These are phyloP conservation scores for Plantago coronopus DNA, from an alignment of 305 asterid genomes.

Conservation along the genomic window DNA sequence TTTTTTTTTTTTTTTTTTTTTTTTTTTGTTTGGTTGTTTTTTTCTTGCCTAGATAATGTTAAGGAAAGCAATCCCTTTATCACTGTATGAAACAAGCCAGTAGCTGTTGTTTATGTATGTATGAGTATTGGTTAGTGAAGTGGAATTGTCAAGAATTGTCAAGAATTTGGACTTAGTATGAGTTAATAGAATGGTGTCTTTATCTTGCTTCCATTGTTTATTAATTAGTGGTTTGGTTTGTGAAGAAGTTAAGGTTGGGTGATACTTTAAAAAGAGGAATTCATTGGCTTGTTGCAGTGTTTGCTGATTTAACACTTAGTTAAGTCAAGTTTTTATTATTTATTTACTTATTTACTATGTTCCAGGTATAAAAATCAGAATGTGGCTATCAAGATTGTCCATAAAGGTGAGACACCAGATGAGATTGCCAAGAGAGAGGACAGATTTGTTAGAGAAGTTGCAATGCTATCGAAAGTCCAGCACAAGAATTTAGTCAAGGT, in stretches of 20 bases:
- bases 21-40: too few species aligned
- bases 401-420: constrained; percentile 80
- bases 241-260: background rate
- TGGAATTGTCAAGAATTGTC: constrained; percentile 15
- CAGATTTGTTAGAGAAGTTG: constrained; percentile 89
- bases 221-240: constrained; percentile 1
- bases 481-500: constrained; percentile 98
- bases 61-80: too few species aligned
- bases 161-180: constrained; percentile 5
- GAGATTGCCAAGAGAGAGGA: constrained; percentile 74
- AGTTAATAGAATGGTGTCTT: background rate
- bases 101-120: background rate
- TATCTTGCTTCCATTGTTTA: background rate
- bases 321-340: background rate
- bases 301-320: background rate
- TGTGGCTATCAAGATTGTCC: constrained; percentile 82
- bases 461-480: constrained; percentile 86
- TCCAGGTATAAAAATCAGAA: constrained; percentile 80
- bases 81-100: too few species aligned
- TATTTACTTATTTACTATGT: constrained; percentile 17
- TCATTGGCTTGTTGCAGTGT: background rate
- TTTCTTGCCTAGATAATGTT: too few species aligned
- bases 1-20: too few species aligned
- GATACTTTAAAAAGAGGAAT: too few species aligned
- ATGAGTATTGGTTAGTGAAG: background rate